Evolutionary conservation across 2,329 filamentous ascomycete species (phyloP).

Genomic region (Claviceps monticola): DNA sequence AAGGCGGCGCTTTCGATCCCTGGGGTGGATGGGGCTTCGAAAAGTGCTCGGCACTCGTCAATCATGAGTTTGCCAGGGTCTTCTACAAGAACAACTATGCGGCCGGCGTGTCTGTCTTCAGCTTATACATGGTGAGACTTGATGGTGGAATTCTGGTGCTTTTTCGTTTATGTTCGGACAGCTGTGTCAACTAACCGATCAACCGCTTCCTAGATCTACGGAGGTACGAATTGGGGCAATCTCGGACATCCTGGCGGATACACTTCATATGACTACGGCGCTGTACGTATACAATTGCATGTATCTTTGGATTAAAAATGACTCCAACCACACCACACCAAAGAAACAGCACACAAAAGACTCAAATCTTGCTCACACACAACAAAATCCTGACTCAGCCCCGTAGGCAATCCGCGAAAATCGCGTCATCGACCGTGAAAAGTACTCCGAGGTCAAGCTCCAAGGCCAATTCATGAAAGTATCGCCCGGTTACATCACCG

Average conservation of each 20-base stretch:
- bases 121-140: conserved; percentile 54
- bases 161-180: background rate
- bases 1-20: conserved; percentile 59
- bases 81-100: conserved; percentile 67
- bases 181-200: background rate
- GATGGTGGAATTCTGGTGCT: background rate
- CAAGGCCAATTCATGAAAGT: conserved; percentile 62
- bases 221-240: conserved; percentile 78
- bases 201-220: conserved; percentile 36
- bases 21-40: conserved; percentile 62
- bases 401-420: conserved; percentile 48
- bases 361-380: conserved; percentile 8
- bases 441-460: conserved; percentile 68
- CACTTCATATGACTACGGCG: conserved; percentile 42
- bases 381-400: background rate
- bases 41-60: conserved; percentile 50
- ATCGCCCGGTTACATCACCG: conserved; percentile 54
- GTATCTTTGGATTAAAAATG: conserved; percentile 6
- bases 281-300: conserved; percentile 15
- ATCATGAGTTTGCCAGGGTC: conserved; percentile 61
- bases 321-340: background rate
- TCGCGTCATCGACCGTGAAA: conserved; percentile 53
- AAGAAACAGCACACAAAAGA: background rate
- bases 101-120: conserved; percentile 53
- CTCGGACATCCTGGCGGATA: conserved; percentile 54